Conservation (phyloP, 2,329 filamentous ascomycete species). For the Hysterium pulicare region DNA sequence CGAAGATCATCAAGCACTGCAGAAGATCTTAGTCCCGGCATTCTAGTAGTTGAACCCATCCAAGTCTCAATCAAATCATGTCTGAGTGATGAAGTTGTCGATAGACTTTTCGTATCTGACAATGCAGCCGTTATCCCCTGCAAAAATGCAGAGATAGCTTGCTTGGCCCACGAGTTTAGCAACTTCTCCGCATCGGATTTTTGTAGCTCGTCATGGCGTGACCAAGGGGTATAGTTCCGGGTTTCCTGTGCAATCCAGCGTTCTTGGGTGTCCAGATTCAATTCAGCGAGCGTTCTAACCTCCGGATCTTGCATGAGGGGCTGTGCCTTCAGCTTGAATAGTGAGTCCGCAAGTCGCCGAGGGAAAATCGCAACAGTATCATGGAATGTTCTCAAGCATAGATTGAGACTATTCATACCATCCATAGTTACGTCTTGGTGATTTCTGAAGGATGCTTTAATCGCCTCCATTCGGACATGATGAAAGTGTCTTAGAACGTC, state of each 20-base stretch:
- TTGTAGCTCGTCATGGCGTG: conserved; percentile 69
- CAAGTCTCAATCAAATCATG: conserved; percentile 70
- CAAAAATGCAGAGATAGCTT: conserved; percentile 42
- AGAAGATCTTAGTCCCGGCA: conserved; percentile 64
- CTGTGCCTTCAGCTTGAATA: conserved; percentile 65
- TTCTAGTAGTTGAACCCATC: conserved; percentile 65
- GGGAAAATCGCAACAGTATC: conserved; percentile 76
- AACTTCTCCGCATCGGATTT: conserved; percentile 40
- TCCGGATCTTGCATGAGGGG: conserved; percentile 70
- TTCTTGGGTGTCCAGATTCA: conserved; percentile 74
- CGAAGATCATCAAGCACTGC: conserved; percentile 68
- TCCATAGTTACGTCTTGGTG: conserved; percentile 46
- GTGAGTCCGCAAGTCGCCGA: conserved; percentile 64
- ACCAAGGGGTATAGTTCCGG: conserved; percentile 80
- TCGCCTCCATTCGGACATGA: conserved; percentile 65
- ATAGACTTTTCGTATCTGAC: conserved; percentile 61
- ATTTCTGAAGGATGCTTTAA: conserved; percentile 60
- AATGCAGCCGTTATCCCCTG: conserved; percentile 62
- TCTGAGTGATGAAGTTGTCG: conserved; percentile 65
- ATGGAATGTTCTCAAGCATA: conserved; percentile 74
- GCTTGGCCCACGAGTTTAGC: conserved; percentile 39
- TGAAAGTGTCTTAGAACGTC: conserved; percentile 80
- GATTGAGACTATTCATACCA: conserved; percentile 62
- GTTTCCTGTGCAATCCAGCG: conserved; percentile 82
- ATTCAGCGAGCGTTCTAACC: conserved; percentile 62